Conservation (phyloP, 139 green algal species). For the Desmodesmus armatus region DNA sequence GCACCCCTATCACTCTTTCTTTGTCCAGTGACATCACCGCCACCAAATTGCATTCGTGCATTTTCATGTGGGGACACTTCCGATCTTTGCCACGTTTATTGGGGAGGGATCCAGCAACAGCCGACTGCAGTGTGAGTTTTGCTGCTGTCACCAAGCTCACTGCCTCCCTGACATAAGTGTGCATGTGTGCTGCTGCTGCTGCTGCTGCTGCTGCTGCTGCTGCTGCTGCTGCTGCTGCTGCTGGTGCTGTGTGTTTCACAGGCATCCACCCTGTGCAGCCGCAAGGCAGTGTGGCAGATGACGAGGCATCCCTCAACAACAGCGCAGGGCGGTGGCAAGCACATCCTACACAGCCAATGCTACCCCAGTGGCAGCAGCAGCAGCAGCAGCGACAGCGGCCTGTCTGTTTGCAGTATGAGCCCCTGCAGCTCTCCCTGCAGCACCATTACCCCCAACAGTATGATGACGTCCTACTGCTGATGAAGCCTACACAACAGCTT, state of each 20-base stretch:
- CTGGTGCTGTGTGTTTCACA: too few species aligned
- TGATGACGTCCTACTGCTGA: slow-evolving; percentile 3
- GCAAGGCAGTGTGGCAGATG: not conserved
- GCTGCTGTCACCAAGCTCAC: not conserved
- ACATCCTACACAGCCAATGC: not conserved
- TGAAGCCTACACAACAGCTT: not conserved
- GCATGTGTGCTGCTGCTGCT: too few species aligned
- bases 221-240: too few species aligned
- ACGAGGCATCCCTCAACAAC: not conserved
- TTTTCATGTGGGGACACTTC: not conserved
- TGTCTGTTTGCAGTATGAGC: not conserved
- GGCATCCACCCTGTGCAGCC: too few species aligned
- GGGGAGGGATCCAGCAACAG: too few species aligned
- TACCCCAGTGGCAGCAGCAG: slow-evolving; percentile 8
- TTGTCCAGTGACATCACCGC: not conserved
- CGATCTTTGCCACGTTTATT: too few species aligned
- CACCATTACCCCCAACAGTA: not conserved
- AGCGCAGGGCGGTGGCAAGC: too few species aligned
- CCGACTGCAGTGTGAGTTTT: not conserved
- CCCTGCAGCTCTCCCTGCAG: too few species aligned
- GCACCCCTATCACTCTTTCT: too few species aligned
- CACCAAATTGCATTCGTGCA: not conserved
- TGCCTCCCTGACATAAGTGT: not conserved
- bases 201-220: too few species aligned
- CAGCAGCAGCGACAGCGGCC: slow-evolving; percentile 6